phyloP scores from a whole-genome alignment of 495 filamentous ascomycete species.

The Terfezia boudieri region DNA sequence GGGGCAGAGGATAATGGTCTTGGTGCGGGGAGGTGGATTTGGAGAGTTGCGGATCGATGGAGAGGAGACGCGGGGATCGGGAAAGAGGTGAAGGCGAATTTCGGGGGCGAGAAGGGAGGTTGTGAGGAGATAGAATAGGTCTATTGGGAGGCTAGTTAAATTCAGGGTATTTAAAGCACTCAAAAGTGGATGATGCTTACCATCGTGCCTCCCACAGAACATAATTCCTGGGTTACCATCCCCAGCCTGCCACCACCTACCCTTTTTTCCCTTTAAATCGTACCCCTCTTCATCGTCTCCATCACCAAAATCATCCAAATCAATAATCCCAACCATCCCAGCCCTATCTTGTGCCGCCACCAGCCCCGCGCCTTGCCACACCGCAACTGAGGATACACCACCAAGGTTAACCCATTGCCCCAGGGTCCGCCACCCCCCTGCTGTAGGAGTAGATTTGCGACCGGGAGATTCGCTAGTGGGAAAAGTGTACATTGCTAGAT shows the following conservation, averaged over 20 bases:
- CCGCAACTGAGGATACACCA: slow-evolving; percentile 8
- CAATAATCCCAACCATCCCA: slow-evolving; percentile 8
- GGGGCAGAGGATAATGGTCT: background rate
- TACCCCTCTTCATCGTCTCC: slow-evolving; percentile 4
- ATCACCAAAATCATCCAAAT: background rate
- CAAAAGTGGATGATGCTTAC: background rate
- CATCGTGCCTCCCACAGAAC: background rate
- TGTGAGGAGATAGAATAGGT: slow-evolving; percentile 12
- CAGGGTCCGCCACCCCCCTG: slow-evolving; percentile 3
- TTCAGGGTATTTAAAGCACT: background rate
- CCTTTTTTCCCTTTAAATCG: slow-evolving; percentile 1
- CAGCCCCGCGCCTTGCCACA: slow-evolving; percentile 9
- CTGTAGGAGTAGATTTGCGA: background rate
- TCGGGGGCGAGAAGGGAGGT: slow-evolving; percentile 5
- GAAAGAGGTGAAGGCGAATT: background rate
- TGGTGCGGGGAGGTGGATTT: background rate
- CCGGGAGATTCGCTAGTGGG: background rate
- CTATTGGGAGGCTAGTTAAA: background rate
- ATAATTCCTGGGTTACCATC: background rate
- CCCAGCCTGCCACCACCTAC: slow-evolving; percentile 10
- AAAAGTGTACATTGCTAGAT: slow-evolving; percentile 29
- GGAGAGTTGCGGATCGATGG: background rate
- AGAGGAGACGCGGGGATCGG: background rate
- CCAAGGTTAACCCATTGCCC: slow-evolving; percentile 1
- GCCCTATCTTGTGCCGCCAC: slow-evolving; percentile 7